These are phyloP conservation scores for Micromonas pusilla DNA, from an alignment of 139 green algal genomes.

Conservation along the genomic window DNA sequence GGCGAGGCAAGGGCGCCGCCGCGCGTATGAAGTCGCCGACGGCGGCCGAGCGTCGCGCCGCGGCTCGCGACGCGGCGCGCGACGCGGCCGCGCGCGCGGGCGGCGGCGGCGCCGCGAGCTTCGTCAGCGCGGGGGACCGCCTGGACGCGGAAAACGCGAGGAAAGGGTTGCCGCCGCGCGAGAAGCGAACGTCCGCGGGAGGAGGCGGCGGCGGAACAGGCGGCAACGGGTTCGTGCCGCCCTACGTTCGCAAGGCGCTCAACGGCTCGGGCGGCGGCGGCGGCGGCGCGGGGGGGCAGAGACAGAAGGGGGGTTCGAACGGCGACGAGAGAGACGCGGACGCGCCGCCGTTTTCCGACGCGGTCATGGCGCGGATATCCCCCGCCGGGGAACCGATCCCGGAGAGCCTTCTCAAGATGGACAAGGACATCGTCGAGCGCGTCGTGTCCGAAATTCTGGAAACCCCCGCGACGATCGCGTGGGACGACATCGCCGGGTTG, in stretches of 20 bases:
- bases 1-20: too few species aligned
- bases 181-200: not conserved
- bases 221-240: not conserved
- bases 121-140: constrained; percentile 4
- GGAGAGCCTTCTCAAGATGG: constrained; percentile 24
- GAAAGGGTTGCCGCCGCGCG: not conserved
- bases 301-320: not conserved
- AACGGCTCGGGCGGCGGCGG: not conserved
- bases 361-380: not conserved
- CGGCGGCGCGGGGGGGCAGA: not conserved
- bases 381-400: constrained; percentile 26
- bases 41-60: too few species aligned
- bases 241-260: constrained; percentile 19
- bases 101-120: not conserved
- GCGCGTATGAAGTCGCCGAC: too few species aligned
- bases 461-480: constrained; percentile 29
- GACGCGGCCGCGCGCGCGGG: too few species aligned
- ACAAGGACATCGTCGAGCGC: constrained; percentile 26
- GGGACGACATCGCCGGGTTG: constrained; percentile 64
- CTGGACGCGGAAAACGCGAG: constrained; percentile 1
- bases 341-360: not conserved
- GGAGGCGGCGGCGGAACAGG: not conserved
- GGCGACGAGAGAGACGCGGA: not conserved
- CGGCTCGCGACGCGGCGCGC: too few species aligned
- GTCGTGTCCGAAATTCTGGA: constrained; percentile 26